phyloP scores from a whole-genome alignment of 2,329 filamentous ascomycete species.

The Aspergillus nomiae region DNA sequence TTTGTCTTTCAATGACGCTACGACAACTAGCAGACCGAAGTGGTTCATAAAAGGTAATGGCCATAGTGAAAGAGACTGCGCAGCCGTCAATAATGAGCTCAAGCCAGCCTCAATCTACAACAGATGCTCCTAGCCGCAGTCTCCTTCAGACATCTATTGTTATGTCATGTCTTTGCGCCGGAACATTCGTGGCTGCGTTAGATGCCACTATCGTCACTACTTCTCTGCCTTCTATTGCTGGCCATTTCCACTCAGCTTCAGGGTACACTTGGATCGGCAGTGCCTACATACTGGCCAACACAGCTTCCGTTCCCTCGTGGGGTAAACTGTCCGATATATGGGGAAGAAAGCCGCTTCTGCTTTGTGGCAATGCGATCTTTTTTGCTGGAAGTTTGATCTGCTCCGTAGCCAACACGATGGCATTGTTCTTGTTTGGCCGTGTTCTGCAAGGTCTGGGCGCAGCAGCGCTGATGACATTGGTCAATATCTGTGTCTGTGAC shows the following conservation, averaged over 20 bases:
- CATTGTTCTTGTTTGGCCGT: constrained; percentile 52
- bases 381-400: constrained; percentile 49
- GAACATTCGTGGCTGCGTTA: constrained; percentile 28
- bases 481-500: constrained; percentile 54
- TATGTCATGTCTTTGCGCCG: not conserved
- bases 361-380: constrained; percentile 39
- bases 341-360: constrained; percentile 52
- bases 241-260: constrained; percentile 62
- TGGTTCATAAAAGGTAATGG: not conserved
- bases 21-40: not conserved
- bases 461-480: constrained; percentile 51
- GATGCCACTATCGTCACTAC: constrained; percentile 58
- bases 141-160: not conserved
- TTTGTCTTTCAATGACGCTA: not conserved
- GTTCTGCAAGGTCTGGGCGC: constrained; percentile 53
- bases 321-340: constrained; percentile 59
- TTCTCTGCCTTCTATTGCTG: constrained; percentile 58
- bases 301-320: constrained; percentile 67
- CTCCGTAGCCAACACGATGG: constrained; percentile 44
- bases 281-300: constrained; percentile 67
- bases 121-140: not conserved
- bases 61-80: not conserved
- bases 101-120: not conserved
- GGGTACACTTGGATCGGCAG: constrained; percentile 76
- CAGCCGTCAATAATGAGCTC: not conserved